A percentile compares a stretch with the other conserved stretches of the same genome.
Conservation (phyloP, 768 basidiomycete genomes). For the Xerocomus brunneocitrinus region DNA sequence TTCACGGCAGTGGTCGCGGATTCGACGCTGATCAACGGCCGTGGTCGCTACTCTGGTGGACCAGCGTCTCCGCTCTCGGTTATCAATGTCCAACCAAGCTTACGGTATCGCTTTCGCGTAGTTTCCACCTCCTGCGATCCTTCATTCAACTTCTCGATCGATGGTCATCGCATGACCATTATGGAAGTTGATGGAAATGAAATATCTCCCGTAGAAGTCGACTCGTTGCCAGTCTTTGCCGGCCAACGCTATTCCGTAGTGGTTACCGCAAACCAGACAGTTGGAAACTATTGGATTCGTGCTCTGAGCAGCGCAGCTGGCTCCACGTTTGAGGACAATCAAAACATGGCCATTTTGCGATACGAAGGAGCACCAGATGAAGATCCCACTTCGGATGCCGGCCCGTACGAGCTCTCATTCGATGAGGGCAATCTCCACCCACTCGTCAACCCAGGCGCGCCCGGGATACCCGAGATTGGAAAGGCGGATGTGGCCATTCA, state of each 20-base stretch:
- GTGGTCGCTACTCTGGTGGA: conserved; percentile 41
- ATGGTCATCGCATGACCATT: conserved; percentile 41
- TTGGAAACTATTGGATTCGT: conserved; percentile 53
- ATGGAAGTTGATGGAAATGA: conserved; percentile 48
- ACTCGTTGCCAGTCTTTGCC: conserved; percentile 28
- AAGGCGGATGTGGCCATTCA: conserved; percentile 37
- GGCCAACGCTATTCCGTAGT: conserved; percentile 41
- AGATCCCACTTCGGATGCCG: conserved; percentile 36
- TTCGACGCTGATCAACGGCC: conserved; percentile 48
- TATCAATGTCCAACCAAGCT: conserved; percentile 36
- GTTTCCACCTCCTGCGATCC: conserved; percentile 45
- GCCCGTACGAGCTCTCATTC: conserved; percentile 24
- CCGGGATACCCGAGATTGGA: conserved; percentile 33
- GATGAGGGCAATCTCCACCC: conserved; percentile 38
- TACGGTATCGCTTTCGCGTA: conserved; percentile 49
- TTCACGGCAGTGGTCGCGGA: conserved; percentile 19
- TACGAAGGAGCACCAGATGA: conserved; percentile 37
- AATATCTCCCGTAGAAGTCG: conserved; percentile 36
- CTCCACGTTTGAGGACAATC: conserved; percentile 30
- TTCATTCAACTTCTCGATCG: conserved; percentile 37
- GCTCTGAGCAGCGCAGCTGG: conserved; percentile 32
- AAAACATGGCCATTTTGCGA: conserved; percentile 47
- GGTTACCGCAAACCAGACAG: conserved; percentile 38
- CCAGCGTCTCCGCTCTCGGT: conserved; percentile 37
- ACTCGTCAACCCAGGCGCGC: conserved; percentile 29